Conservation (phyloP, 2,329 filamentous ascomycete genomes). For the Metarhizium guizhouense region DNA sequence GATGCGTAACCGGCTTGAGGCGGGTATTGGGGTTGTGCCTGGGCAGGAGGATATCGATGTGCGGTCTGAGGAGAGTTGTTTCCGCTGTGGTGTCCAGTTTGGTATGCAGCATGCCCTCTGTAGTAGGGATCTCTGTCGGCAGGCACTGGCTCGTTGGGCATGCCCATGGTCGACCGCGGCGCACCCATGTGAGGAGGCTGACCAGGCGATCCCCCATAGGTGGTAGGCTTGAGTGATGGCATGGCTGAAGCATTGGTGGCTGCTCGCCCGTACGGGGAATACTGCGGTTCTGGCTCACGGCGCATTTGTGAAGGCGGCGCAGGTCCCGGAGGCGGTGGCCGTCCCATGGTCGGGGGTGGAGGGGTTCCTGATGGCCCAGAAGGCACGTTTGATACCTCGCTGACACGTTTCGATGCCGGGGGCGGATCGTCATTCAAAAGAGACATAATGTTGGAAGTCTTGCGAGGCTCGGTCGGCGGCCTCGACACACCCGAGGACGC, state of each 20-base stretch:
- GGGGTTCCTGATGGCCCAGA: slow-evolving; percentile 39
- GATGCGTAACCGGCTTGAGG: slow-evolving; percentile 34
- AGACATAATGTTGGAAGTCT: slow-evolving; percentile 55
- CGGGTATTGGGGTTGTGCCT: slow-evolving; percentile 31
- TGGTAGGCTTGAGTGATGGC: slow-evolving; percentile 44
- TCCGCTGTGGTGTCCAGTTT: slow-evolving; percentile 24
- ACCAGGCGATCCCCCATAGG: slow-evolving; percentile 36
- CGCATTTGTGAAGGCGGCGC: slow-evolving; percentile 34
- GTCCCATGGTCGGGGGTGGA: slow-evolving; percentile 37
- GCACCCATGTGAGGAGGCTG: slow-evolving; percentile 37
- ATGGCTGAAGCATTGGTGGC: slow-evolving; percentile 35
- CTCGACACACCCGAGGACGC: slow-evolving; percentile 14
- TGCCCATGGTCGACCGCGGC: slow-evolving; percentile 34
- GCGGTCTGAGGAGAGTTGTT: slow-evolving; percentile 39
- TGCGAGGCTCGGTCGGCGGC: slow-evolving; percentile 40
- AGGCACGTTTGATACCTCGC: slow-evolving; percentile 32
- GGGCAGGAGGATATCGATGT: slow-evolving; percentile 37
- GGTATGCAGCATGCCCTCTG: slow-evolving; percentile 25
- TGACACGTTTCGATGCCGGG: slow-evolving; percentile 41
- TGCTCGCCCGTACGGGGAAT: slow-evolving; percentile 34
- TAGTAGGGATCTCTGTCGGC: slow-evolving; percentile 41
- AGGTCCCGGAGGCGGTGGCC: slow-evolving; percentile 25
- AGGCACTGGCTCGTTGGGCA: slow-evolving; percentile 23
- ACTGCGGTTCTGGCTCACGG: slow-evolving; percentile 40
- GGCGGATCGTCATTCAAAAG: slow-evolving; percentile 52